These are phyloP conservation scores for Alternaria longipes DNA, from an alignment of 2,329 filamentous ascomycete species.

Conservation along the genomic window DNA sequence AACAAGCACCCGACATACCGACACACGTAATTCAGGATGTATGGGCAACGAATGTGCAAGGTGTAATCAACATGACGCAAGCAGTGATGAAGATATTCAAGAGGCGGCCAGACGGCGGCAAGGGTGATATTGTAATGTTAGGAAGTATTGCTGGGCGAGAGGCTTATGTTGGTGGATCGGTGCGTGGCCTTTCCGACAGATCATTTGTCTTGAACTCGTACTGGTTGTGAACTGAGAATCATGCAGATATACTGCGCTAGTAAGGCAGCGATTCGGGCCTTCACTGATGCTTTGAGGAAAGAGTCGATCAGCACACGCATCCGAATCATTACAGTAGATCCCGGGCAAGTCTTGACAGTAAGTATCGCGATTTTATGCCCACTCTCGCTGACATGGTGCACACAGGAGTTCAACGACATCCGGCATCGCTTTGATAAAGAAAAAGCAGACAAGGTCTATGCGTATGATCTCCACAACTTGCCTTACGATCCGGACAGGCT, in stretches of 20 bases:
- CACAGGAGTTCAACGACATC: conserved; percentile 78
- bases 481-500: not conserved
- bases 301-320: conserved; percentile 82
- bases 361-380: not conserved
- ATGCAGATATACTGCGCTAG: conserved; percentile 76
- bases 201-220: not conserved
- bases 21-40: conserved; percentile 82
- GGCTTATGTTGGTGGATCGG: conserved; percentile 78
- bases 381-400: not conserved
- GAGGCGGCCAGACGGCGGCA: conserved; percentile 70
- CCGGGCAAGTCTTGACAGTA: conserved; percentile 84
- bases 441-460: conserved; percentile 87
- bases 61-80: conserved; percentile 95
- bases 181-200: conserved; percentile 14
- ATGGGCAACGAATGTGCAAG: conserved; percentile 90
- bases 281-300: conserved; percentile 80
- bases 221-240: not conserved
- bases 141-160: conserved; percentile 88
- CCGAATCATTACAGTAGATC: conserved; percentile 84
- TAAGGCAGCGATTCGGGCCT: conserved; percentile 85
- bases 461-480: conserved; percentile 51
- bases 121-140: conserved; percentile 92
- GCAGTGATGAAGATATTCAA: conserved; percentile 83
- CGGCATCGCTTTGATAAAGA: conserved; percentile 84
- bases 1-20: conserved; percentile 80